These are phyloP conservation scores for Globisporangium splendens DNA, from an alignment of 352 stramenopile species.

Conservation along the genomic window DNA sequence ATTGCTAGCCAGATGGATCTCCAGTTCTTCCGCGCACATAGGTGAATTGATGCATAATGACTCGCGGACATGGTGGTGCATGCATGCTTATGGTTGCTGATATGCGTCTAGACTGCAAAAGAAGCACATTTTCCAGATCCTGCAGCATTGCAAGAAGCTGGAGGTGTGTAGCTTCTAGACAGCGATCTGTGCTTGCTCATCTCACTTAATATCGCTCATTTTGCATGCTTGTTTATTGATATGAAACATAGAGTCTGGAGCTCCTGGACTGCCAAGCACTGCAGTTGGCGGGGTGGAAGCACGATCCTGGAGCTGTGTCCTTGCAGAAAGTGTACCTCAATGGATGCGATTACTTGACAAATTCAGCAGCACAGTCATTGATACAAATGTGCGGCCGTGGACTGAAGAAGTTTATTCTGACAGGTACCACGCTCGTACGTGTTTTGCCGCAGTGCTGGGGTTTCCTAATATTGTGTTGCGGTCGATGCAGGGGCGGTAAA, in stretches of 20 bases:
- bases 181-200: not conserved
- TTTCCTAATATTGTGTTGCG: no score
- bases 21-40: conserved; percentile 44
- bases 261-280: conserved; percentile 54
- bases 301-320: conserved; percentile 7
- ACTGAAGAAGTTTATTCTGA: conserved; percentile 42
- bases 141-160: conserved; percentile 29
- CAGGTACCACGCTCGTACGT: conserved; percentile 22
- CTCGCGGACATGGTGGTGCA: no score
- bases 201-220: not conserved
- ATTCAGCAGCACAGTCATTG: conserved; percentile 31
- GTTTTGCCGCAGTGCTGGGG: not conserved
- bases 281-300: conserved; percentile 40
- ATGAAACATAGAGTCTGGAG: conserved; percentile 39
- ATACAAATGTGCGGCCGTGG: conserved; percentile 29
- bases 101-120: conserved; percentile 35
- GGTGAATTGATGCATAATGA: conserved; percentile 15
- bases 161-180: conserved; percentile 20
- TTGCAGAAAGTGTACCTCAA: conserved; percentile 45
- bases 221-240: not conserved
- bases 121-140: conserved; percentile 47
- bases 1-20: conserved; percentile 33
- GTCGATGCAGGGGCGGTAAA: conserved; percentile 25
- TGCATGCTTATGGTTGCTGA: not conserved
- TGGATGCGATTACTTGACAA: conserved; percentile 48